These are phyloP conservation scores for Deinandra increscens DNA, from an alignment of 129 eudicot genomes.

Conservation along the genomic window DNA sequence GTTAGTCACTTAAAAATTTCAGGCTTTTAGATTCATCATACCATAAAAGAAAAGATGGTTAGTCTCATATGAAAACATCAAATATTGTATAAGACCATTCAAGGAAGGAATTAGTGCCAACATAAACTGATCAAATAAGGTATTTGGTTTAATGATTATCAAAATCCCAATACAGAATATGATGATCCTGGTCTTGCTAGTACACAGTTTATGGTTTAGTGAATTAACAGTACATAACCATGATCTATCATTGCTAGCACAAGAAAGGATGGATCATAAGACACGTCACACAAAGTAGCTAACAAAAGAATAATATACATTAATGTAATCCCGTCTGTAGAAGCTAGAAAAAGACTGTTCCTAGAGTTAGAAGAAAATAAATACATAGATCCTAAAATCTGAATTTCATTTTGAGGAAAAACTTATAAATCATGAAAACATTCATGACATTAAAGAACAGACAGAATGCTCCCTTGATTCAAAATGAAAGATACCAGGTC, in stretches of 20 bases:
- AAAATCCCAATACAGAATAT: background rate
- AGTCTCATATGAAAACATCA: slow-evolving; percentile 7
- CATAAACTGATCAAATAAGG: background rate
- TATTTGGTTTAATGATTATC: background rate
- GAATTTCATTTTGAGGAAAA: too few species aligned
- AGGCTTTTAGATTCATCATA: background rate
- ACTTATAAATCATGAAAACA: too few species aligned
- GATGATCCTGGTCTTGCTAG: slow-evolving; percentile 8
- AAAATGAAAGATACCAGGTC: too few species aligned
- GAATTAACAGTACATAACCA: background rate
- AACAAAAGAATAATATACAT: background rate
- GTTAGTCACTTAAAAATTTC: slow-evolving; percentile 19
- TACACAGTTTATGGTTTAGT: background rate
- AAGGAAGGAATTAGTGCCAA: background rate
- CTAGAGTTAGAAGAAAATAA: too few species aligned
- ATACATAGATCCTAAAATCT: background rate
- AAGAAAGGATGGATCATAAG: too few species aligned
- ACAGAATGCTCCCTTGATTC: too few species aligned
- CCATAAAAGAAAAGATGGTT: background rate
- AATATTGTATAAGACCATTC: background rate
- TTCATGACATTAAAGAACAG: too few species aligned
- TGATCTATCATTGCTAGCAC: background rate
- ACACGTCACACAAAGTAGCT: too few species aligned
- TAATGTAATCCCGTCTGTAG: too few species aligned
- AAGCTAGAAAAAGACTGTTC: too few species aligned